A percentile compares a stretch with the other conserved stretches of the same genome.
These are phyloP conservation scores for Gossypium lobatum DNA, from an alignment of 441 rosid species.

Conservation along the genomic window DNA sequence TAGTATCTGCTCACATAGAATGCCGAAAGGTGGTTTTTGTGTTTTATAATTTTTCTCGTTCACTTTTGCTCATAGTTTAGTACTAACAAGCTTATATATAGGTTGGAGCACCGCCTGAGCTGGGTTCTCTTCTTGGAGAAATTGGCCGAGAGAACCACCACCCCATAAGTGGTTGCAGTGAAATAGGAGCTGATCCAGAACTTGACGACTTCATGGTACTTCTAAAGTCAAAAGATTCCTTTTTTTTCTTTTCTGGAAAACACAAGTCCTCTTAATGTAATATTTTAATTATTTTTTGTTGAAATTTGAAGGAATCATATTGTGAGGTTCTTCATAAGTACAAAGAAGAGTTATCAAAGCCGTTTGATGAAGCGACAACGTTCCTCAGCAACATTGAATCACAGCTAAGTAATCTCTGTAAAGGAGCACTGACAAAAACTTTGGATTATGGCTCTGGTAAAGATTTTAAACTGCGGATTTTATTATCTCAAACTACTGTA, in stretches of 20 bases:
- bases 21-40: constrained; percentile 45
- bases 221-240: neutral
- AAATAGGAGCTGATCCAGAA: constrained; percentile 55
- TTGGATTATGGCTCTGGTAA: constrained; percentile 36
- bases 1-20: constrained; percentile 48
- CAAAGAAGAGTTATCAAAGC: constrained; percentile 58
- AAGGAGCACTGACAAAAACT: constrained; percentile 32
- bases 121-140: constrained; percentile 43
- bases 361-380: constrained; percentile 47
- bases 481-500: neutral
- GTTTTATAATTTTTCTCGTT: neutral
- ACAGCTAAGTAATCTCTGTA: constrained; percentile 48
- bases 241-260: too few species aligned
- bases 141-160: constrained; percentile 32
- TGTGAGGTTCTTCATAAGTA: constrained; percentile 43
- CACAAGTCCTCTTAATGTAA: too few species aligned
- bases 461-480: neutral
- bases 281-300: neutral
- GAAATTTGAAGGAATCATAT: constrained; percentile 41
- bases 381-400: constrained; percentile 56
- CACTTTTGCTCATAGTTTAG: neutral
- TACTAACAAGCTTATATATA: neutral
- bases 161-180: constrained; percentile 18
- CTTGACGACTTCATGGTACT: constrained; percentile 68
- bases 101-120: constrained; percentile 60